Evolutionary conservation across 108 stramenopile genomes (phyloP).

Genomic region (Pseudonitzschia multiseries): DNA sequence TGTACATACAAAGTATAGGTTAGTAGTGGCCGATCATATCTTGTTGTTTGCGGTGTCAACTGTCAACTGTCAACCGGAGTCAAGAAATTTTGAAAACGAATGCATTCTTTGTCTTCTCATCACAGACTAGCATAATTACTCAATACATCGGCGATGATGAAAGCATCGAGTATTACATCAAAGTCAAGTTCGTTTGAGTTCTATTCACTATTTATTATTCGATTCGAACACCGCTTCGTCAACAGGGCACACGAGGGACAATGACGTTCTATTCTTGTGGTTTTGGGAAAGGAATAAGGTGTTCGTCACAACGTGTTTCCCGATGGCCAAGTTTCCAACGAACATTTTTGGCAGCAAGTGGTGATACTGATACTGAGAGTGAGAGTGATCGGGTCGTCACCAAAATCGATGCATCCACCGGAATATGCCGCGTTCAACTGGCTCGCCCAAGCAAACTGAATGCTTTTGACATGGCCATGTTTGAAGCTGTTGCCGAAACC

Average conservation of each 20-base stretch:
- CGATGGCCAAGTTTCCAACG: not conserved
- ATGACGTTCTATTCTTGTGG: not conserved
- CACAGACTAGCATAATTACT: too few relatives aligned
- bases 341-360: constrained; percentile 4
- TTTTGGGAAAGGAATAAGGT: not conserved
- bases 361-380: not conserved
- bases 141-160: too few relatives aligned
- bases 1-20: not conserved
- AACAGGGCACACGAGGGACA: not conserved
- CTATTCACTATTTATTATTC: not conserved
- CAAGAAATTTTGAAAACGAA: too few relatives aligned
- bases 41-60: not conserved
- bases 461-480: constrained; percentile 75
- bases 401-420: constrained; percentile 18
- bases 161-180: too few relatives aligned
- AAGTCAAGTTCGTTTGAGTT: too few relatives aligned
- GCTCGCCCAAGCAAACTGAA: constrained; percentile 80
- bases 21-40: not conserved
- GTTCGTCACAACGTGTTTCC: not conserved
- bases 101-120: too few relatives aligned
- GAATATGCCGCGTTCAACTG: constrained; percentile 49
- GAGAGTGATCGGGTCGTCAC: constrained; percentile 19
- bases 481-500: constrained; percentile 72
- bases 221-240: not conserved
- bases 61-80: too few relatives aligned